Evolutionary conservation across 108 stramenopile genomes (phyloP).

Genomic region (Cyclostephanos invisitatus): DNA sequence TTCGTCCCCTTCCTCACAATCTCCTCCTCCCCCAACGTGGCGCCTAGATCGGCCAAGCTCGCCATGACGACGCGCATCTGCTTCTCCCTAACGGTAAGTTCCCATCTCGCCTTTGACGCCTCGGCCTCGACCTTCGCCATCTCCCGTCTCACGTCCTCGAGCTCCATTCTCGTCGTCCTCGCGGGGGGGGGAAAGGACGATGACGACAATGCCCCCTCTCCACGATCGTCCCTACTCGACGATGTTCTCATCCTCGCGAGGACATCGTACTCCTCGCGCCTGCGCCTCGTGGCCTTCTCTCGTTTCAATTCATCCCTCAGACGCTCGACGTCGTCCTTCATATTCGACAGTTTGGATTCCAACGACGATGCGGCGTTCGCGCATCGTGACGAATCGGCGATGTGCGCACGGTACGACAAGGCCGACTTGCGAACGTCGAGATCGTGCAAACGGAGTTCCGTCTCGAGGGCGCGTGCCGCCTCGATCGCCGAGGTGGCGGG

Average conservation of each 20-base stretch:
- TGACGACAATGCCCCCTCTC: too few species aligned
- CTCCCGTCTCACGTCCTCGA: slow-evolving; percentile 21
- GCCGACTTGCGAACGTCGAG: slow-evolving; percentile 37
- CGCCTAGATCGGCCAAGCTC: slow-evolving; percentile 42
- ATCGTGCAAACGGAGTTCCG: slow-evolving; percentile 36
- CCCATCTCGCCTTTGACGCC: slow-evolving; percentile 22
- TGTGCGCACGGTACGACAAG: slow-evolving; percentile 36
- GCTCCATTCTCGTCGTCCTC: slow-evolving; percentile 20
- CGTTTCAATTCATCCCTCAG: slow-evolving; percentile 14
- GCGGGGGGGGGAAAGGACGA: slow-evolving; percentile 3
- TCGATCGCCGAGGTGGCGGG: background rate
- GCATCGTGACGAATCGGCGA: slow-evolving; percentile 16
- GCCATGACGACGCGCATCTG: slow-evolving; percentile 32
- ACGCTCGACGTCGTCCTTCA: slow-evolving; percentile 21
- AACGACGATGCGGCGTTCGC: slow-evolving; percentile 14
- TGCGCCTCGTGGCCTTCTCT: slow-evolving; percentile 7
- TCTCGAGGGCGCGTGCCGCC: slow-evolving; percentile 11
- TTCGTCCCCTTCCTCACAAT: background rate
- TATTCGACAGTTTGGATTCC: slow-evolving; percentile 6
- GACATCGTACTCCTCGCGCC: slow-evolving; percentile 39
- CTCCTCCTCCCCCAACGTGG: slow-evolving; percentile 38
- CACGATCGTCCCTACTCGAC: too few species aligned
- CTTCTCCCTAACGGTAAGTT: slow-evolving; percentile 32
- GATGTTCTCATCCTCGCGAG: slow-evolving; percentile 27
- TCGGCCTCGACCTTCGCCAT: slow-evolving; percentile 28